phyloP scores from a whole-genome alignment of 441 rosid species.

The Populus hybrid region DNA sequence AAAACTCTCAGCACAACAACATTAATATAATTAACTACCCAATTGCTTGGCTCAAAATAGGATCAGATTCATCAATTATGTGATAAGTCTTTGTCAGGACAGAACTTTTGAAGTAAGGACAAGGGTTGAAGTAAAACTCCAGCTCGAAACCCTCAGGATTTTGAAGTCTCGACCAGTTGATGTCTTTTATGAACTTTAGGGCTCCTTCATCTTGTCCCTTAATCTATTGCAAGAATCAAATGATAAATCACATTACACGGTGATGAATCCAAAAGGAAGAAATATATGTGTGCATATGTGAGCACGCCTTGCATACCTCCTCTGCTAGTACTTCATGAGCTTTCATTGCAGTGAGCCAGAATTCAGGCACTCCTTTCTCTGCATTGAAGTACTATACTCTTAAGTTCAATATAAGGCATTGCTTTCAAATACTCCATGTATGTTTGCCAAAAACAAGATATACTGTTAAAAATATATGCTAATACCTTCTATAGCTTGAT shows the following conservation, averaged over 20 bases:
- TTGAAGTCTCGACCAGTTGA: conserved; percentile 59
- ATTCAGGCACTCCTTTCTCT: conserved; percentile 82
- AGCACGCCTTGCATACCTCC: conserved; percentile 48
- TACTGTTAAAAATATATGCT: not conserved
- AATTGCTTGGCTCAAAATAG: conserved; percentile 67
- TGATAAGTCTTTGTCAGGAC: conserved; percentile 70
- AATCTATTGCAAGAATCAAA: conserved; percentile 36
- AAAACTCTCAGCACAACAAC: not conserved
- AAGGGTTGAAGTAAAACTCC: conserved; percentile 62
- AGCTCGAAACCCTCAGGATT: conserved; percentile 82
- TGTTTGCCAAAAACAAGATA: conserved; percentile 22
- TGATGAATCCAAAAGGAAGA: not conserved
- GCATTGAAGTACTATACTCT: conserved; percentile 18
- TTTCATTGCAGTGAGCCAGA: conserved; percentile 78
- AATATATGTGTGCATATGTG: not conserved
- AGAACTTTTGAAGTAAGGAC: conserved; percentile 70
- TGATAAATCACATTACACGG: not conserved
- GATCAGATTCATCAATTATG: conserved; percentile 80
- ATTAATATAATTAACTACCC: conserved; percentile 40
- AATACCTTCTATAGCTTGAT: conserved; percentile 51
- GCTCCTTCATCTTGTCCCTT: conserved; percentile 81
- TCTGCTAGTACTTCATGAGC: conserved; percentile 65
- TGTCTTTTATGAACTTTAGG: conserved; percentile 62
- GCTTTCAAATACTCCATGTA: conserved; percentile 33
- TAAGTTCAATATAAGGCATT: not conserved